Conservation (phyloP, 2,329 filamentous ascomycete genomes). For the Lachnellula arida region DNA sequence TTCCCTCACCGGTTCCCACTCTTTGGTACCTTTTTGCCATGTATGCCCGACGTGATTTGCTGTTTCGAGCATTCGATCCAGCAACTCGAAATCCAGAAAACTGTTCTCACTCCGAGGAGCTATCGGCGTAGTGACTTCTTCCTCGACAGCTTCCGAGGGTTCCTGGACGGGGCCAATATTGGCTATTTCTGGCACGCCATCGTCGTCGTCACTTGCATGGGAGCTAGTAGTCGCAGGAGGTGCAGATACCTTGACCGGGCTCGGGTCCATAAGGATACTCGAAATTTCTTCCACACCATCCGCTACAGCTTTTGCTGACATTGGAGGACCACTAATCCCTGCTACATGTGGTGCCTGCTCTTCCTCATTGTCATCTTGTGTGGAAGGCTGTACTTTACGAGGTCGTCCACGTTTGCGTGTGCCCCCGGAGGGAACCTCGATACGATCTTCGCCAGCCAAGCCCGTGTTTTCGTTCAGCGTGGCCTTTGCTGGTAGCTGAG, state of each 20-base stretch:
- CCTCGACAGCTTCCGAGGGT: background rate
- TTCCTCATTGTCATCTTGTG: background rate
- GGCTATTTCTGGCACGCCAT: background rate
- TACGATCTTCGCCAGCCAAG: too few relatives aligned
- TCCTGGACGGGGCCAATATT: background rate
- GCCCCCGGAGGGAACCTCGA: too few relatives aligned
- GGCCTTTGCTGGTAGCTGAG: too few relatives aligned
- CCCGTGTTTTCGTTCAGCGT: background rate
- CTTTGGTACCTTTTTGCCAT: background rate
- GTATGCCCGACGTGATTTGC: constrained; percentile 5
- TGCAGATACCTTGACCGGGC: constrained; percentile 8
- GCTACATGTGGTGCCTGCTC: background rate
- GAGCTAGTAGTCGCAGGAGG: background rate
- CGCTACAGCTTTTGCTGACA: background rate
- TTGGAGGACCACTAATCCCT: background rate
- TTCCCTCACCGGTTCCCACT: background rate
- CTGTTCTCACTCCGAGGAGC: background rate
- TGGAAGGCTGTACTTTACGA: background rate
- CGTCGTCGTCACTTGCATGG: background rate
- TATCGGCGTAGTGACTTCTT: background rate
- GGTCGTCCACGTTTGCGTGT: background rate
- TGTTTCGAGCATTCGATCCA: constrained; percentile 4
- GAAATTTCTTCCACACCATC: background rate
- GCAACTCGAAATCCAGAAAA: background rate
- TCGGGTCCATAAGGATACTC: constrained; percentile 10